Conservation (phyloP, 371 early-diverging fungal genomes). For the Lichtheimia ornata region DNA sequence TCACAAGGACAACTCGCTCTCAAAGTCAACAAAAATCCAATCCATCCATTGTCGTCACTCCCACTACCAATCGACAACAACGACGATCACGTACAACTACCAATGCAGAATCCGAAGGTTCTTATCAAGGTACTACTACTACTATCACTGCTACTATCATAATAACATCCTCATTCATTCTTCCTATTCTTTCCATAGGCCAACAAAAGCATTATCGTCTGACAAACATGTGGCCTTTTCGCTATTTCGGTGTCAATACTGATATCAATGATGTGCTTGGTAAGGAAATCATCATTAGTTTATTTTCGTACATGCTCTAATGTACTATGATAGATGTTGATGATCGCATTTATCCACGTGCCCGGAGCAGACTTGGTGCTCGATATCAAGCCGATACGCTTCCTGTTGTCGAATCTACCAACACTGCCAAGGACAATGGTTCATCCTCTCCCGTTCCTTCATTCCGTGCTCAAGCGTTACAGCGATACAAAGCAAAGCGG, state of each 20-base stretch:
- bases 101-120: too few species aligned
- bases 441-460: slow-evolving; percentile 3
- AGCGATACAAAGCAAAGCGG: slow-evolving; percentile 5
- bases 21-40: background rate
- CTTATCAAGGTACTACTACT: too few species aligned
- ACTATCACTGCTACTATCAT: too few species aligned
- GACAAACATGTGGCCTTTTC: slow-evolving; percentile 82
- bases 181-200: background rate
- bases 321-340: slow-evolving; percentile 50
- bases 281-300: slow-evolving; percentile 18
- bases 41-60: background rate
- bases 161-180: background rate
- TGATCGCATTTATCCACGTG: slow-evolving; percentile 81
- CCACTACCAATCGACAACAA: background rate
- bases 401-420: slow-evolving; percentile 53
- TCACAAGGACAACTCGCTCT: slow-evolving; percentile 3
- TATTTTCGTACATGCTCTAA: background rate
- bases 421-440: slow-evolving; percentile 1
- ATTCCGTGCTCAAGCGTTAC: background rate
- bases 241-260: slow-evolving; percentile 83
- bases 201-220: slow-evolving; percentile 21
- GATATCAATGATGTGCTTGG: slow-evolving; percentile 70
- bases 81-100: background rate
- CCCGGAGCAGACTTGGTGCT: slow-evolving; percentile 77
- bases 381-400: slow-evolving; percentile 75